These are phyloP conservation scores for Mycena venus DNA, from an alignment of 768 basidiomycete species.

Conservation along the genomic window DNA sequence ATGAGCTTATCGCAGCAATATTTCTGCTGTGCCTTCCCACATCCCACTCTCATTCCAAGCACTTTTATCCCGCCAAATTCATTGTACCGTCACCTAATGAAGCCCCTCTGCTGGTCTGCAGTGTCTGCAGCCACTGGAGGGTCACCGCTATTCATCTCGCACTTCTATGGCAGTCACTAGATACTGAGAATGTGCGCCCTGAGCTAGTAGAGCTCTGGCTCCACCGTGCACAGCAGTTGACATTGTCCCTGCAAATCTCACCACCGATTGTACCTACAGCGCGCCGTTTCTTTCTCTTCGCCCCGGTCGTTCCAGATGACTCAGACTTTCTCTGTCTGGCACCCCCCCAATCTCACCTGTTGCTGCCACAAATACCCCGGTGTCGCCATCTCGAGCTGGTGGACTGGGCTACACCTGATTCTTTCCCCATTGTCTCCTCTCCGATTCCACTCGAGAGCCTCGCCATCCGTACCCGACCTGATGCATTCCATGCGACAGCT, in stretches of 20 bases:
- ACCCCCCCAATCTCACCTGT: background rate
- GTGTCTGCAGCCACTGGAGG: too few relatives aligned
- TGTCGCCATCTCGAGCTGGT: background rate
- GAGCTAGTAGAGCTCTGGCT: too few relatives aligned
- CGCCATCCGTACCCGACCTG: background rate
- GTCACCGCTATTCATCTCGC: too few relatives aligned
- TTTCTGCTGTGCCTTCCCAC: too few relatives aligned
- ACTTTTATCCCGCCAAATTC: too few relatives aligned
- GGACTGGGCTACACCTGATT: background rate
- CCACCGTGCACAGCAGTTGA: background rate
- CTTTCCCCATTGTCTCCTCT: background rate
- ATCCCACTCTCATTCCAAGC: too few relatives aligned
- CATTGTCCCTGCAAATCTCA: background rate
- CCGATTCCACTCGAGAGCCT: background rate
- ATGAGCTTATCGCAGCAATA: too few relatives aligned
- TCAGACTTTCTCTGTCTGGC: background rate
- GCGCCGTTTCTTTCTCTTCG: too few relatives aligned
- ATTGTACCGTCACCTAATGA: too few relatives aligned
- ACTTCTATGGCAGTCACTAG: too few relatives aligned
- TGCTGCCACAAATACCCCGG: background rate
- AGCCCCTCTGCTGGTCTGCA: too few relatives aligned
- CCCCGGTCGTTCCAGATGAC: background rate
- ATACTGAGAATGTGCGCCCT: too few relatives aligned
- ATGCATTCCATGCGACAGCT: background rate
- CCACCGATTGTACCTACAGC: background rate